Evolutionary conservation across 176 grass and related monocot species (phyloP).

Genomic region (Triticum dicoccoides): DNA sequence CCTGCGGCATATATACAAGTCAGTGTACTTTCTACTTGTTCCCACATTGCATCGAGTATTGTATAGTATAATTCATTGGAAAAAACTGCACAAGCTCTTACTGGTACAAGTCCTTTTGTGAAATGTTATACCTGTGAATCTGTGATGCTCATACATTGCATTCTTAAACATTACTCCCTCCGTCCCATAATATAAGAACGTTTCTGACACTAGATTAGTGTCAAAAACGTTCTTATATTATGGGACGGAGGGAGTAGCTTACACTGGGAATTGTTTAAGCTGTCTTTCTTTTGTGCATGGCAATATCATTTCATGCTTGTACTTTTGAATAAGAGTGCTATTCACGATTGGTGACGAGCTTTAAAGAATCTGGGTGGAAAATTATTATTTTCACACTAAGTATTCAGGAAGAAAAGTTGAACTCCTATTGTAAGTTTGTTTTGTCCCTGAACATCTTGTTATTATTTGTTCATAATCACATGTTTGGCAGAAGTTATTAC

Average conservation of each 20-base stretch:
- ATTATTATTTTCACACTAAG: not conserved
- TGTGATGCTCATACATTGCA: conserved; percentile 7
- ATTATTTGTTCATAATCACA: conserved; percentile 6
- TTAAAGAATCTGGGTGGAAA: not conserved
- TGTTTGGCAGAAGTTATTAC: conserved; percentile 9
- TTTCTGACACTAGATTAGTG: no score
- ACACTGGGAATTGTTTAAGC: not conserved
- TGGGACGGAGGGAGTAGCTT: no score
- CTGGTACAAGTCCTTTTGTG: not conserved
- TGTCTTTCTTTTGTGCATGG: not conserved
- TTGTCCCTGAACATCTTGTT: not conserved
- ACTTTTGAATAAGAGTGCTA: not conserved
- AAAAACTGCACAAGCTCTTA: not conserved
- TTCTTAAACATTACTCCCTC: not conserved
- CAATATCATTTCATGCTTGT: conserved; percentile 12
- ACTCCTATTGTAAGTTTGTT: conserved; percentile 7
- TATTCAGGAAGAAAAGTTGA: conserved; percentile 7
- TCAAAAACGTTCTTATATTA: no score
- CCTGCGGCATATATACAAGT: conserved; percentile 71
- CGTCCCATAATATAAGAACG: no score
- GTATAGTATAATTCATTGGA: not conserved
- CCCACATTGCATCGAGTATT: not conserved
- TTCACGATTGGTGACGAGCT: not conserved
- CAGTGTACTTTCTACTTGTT: conserved; percentile 27
- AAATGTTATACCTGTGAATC: not conserved